These are phyloP conservation scores for Schizosaccharomyces pombe DNA, from an alignment of 805 yeast genomes.

Conservation along the genomic window DNA sequence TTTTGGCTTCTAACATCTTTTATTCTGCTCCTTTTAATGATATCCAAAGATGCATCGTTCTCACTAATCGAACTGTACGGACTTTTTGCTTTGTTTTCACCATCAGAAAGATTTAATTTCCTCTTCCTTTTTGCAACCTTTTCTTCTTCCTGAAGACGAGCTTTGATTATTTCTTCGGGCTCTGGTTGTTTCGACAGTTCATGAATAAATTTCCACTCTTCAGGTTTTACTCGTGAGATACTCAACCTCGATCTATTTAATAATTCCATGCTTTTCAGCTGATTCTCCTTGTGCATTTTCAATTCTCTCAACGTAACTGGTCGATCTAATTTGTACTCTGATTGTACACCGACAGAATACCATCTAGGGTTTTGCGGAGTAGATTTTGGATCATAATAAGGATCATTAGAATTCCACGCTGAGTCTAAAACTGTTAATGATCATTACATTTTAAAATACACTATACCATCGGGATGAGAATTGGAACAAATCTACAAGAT, in stretches of 20 bases:
- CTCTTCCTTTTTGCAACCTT: no score
- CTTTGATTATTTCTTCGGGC: background rate
- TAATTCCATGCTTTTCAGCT: background rate
- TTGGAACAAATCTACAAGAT: background rate
- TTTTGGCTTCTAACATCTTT: no score
- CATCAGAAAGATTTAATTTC: no score
- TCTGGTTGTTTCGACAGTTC: background rate
- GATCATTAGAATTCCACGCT: constrained; percentile 21
- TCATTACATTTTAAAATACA: background rate
- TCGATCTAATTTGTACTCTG: constrained; percentile 21
- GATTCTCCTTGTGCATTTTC: background rate
- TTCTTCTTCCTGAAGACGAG: no score
- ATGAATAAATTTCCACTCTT: constrained; percentile 1
- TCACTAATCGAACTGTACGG: background rate
- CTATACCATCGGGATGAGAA: background rate
- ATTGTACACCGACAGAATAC: constrained; percentile 33
- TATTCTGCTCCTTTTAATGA: background rate
- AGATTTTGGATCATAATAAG: constrained; percentile 28
- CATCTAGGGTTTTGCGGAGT: constrained; percentile 24
- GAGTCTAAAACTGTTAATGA: constrained; percentile 6
- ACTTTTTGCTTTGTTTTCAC: background rate
- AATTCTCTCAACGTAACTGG: constrained; percentile 15
- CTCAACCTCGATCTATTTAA: background rate
- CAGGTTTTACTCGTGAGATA: background rate
- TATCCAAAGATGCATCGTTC: background rate